Evolutionary conservation across 805 yeast genomes (phyloP).

Genomic region (Dipodascopsis uninucleata): DNA sequence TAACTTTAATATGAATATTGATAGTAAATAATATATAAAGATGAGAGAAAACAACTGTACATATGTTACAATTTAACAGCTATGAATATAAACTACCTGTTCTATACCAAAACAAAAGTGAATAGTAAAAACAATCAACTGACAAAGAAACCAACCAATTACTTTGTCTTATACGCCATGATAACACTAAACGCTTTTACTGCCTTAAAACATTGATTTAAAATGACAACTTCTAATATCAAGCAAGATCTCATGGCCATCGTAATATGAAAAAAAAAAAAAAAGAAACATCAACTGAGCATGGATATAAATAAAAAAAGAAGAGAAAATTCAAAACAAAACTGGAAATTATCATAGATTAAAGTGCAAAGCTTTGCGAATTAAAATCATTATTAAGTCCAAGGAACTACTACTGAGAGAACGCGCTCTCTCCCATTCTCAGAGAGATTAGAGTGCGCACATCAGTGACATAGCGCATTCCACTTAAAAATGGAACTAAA

Average conservation of each 20-base stretch:
- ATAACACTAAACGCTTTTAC: too few relatives aligned
- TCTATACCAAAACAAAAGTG: background rate
- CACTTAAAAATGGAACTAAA: constrained; percentile 71
- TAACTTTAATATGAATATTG: background rate
- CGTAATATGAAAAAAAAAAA: constrained; percentile 3
- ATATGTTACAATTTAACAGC: constrained; percentile 1
- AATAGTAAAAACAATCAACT: background rate
- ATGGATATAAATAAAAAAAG: constrained; percentile 1
- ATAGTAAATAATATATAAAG: background rate
- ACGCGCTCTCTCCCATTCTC: constrained; percentile 27
- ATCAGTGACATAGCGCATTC: constrained; percentile 76
- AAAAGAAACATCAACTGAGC: background rate
- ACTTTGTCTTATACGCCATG: constrained; percentile 1
- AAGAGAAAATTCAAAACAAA: background rate
- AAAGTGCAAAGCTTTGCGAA: background rate
- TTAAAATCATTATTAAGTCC: background rate
- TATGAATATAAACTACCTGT: too few relatives aligned
- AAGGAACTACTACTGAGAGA: constrained; percentile 4
- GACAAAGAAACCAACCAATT: background rate
- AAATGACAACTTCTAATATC: too few relatives aligned
- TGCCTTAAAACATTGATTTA: too few relatives aligned
- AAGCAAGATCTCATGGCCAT: too few relatives aligned
- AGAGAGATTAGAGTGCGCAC: constrained; percentile 75
- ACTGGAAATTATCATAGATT: background rate
- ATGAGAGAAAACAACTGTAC: background rate